A percentile compares a stretch with the other conserved stretches of the same genome.
Evolutionary conservation across 2,329 filamentous ascomycete genomes (phyloP).

Genomic region (Penicillium sp.): DNA sequence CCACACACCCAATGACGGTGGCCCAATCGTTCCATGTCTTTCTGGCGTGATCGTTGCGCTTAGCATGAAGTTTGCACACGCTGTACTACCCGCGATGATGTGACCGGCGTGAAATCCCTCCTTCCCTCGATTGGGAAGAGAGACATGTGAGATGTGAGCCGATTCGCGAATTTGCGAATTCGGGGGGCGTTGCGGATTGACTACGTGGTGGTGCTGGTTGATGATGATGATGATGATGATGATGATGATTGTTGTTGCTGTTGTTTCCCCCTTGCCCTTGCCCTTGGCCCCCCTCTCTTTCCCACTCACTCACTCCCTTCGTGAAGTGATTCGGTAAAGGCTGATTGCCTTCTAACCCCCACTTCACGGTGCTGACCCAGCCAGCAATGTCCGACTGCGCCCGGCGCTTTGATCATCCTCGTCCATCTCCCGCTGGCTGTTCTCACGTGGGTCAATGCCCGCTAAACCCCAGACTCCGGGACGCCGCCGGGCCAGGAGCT

Average conservation of each 20-base stretch:
- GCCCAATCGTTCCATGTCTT: constrained; percentile 15
- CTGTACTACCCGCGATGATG: constrained; percentile 16
- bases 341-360: too few relatives aligned
- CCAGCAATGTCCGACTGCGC: constrained; percentile 26
- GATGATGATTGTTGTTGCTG: neutral
- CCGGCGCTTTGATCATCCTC: constrained; percentile 25
- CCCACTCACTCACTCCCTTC: neutral
- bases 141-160: constrained; percentile 23
- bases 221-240: too few relatives aligned
- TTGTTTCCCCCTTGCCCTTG: neutral
- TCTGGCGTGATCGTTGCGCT: constrained; percentile 27
- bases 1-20: neutral
- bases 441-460: constrained; percentile 44
- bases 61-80: constrained; percentile 5
- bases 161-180: neutral
- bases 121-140: constrained; percentile 7
- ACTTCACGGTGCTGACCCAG: constrained; percentile 38
- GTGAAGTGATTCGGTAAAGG: neutral
- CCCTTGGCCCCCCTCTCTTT: neutral
- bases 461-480: constrained; percentile 53
- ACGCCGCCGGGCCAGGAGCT: constrained; percentile 53
- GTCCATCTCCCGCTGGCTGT: constrained; percentile 35
- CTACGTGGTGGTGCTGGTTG: neutral
- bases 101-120: constrained; percentile 8
- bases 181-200: neutral